Evolutionary conservation across 2,329 filamentous ascomycete genomes (phyloP), one percentile per base, ranked within the genome.

Genomic region (Macrophomina phaseolina): DNA sequence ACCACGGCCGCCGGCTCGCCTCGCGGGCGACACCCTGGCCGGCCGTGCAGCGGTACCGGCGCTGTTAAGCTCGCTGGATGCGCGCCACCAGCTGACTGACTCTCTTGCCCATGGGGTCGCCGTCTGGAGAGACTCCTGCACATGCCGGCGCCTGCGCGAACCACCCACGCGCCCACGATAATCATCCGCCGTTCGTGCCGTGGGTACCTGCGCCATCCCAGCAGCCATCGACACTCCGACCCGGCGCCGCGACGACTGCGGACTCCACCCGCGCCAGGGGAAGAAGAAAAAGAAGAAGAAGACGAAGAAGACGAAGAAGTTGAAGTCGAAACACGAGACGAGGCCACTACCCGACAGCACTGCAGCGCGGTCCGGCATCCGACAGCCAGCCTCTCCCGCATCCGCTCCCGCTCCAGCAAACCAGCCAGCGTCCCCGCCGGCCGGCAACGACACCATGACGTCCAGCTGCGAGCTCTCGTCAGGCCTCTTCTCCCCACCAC

Each of bases 151-250:
- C n/a, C 52, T 14, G 42, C 2, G 12, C 38, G 42, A 16, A 45
- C 42, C 52, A 55, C 34, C 38, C 52, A 55, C 40, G 40, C 56
- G 56, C 38, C 40, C 28, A 32, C 56, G 38, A 48, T 16, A 23
- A 23, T n/a, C 9, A 45, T 45, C 42, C 49, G 14, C 49, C 49
- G 28, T 5, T 51, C 23, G 46, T 6, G 46, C 46, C n/a, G 12
- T 48, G 16, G n/a, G 58, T 62, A 62, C 58, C 58, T 62, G 45
- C 45, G 45, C 45, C 58, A 62, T 62, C 45, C 58, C 58, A 40
- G 58, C 58, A 16, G 56, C 56, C 40, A 49, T 49, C 30, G 42
- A 18, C 28, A 34, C 28, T 11, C 40, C 16, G 6, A 28, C 14
- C 36, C 36, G 6, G 36, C 7, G 36, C 40, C 53, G 46, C 40